Base-by-base conservation (phyloP, 2,329 filamentous ascomycete species). In the Bipolaris cookei region DNA sequence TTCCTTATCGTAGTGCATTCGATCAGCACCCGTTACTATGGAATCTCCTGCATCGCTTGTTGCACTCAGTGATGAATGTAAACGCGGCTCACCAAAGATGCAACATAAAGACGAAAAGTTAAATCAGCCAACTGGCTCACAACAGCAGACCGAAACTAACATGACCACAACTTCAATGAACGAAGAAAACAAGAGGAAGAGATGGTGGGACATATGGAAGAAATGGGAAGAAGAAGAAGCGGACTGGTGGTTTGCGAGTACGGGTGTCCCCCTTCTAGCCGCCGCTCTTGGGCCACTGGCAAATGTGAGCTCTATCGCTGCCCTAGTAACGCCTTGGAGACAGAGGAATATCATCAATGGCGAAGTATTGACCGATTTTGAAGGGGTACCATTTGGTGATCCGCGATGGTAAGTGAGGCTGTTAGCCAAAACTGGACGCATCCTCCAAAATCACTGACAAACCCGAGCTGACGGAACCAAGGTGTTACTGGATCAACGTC, bases 281-380 rank as follows among this genome's bases (percentile, higher is more conserved):
- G 92, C 91, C 32, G 92, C 92, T 0, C 84, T 95, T 2, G 92
- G 91, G 0, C 93, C 93, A 0, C 85, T 96, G 8, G 93, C 93
- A 2, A 96, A 93, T 56, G 88, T 95, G 28, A 90, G 95, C 76
- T 94, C 90, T 55, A 92, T 97, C 56, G 92, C 90, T 59, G 91
- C 92, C 6, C 82, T 97, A n/a, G 90, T 91, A 1, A 88, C 87
- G 25, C 86, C 86, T 20, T 97, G 92, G 93, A 83, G 90, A 58
- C 84, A 88, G 71, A 80, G 80, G 46, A 76, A 82, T 3, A 79
- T 82, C 51, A 69, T 81, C 39, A 77, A 84, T 37, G 72, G 80
- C 79, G 80, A 61, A 8, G 67, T 71, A 0, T 78, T 82, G 4
- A 72, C 82, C 1, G 87, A 86, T 63, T 81, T 80, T 43, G 66